A percentile compares a stretch with the other conserved stretches of the same genome.
Evolutionary conservation across 2,329 filamentous ascomycete genomes (phyloP).

Genomic region (Microdochium nivale): DNA sequence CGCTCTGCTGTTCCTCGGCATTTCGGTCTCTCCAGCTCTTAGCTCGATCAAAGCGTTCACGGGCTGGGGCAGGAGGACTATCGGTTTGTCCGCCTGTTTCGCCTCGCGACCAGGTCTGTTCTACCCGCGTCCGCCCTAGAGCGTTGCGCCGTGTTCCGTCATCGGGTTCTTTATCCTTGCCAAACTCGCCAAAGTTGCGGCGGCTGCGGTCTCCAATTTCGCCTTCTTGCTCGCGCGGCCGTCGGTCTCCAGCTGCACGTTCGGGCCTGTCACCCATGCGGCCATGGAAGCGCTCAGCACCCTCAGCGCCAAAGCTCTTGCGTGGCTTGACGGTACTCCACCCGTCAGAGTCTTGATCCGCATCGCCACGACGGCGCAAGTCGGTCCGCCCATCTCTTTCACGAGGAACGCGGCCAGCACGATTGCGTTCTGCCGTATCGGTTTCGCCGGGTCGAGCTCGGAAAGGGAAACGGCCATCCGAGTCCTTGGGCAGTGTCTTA

Average conservation of each 20-base stretch:
- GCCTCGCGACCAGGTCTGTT: slow-evolving; percentile 68
- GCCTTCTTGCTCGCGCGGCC: slow-evolving; percentile 32
- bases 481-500: slow-evolving; percentile 28
- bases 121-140: slow-evolving; percentile 55
- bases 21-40: slow-evolving; percentile 53
- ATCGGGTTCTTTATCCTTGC: slow-evolving; percentile 38
- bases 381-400: slow-evolving; percentile 37
- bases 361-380: slow-evolving; percentile 44
- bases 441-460: slow-evolving; percentile 41
- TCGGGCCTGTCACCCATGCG: slow-evolving; percentile 48
- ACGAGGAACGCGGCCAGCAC: slow-evolving; percentile 33
- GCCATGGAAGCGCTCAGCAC: slow-evolving; percentile 61
- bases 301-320: slow-evolving; percentile 65
- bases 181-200: slow-evolving; percentile 41
- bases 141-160: slow-evolving; percentile 56
- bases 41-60: slow-evolving; percentile 48
- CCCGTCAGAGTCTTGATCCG: slow-evolving; percentile 57
- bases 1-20: slow-evolving; percentile 25
- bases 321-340: slow-evolving; percentile 69
- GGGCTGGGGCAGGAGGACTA: slow-evolving; percentile 23
- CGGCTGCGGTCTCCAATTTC: slow-evolving; percentile 47
- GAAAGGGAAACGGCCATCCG: slow-evolving; percentile 52
- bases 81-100: slow-evolving; percentile 25
- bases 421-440: slow-evolving; percentile 27
- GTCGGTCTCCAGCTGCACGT: slow-evolving; percentile 28